A percentile compares a stretch with the other conserved stretches of the same genome.
Evolutionary conservation across 2,329 filamentous ascomycete genomes (phyloP).

Genomic region (Ceratocystis ficicola): DNA sequence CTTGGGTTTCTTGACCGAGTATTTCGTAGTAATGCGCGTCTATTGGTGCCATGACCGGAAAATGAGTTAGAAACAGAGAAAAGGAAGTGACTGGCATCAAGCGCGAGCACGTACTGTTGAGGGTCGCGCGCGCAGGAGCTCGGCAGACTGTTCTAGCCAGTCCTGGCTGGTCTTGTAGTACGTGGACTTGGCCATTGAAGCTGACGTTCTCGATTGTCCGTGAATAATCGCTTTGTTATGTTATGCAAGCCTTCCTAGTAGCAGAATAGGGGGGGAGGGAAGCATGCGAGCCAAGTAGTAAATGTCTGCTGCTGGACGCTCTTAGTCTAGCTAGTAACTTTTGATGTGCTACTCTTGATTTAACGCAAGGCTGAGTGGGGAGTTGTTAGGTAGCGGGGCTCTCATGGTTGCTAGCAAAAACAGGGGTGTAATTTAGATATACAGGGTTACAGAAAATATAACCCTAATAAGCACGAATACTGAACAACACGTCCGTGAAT

Average conservation of each 20-base stretch:
- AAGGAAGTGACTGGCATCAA: neutral
- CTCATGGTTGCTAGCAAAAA: neutral
- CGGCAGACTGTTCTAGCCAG: conserved; percentile 79
- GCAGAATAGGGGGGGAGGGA: too few relatives aligned
- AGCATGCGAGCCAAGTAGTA: too few relatives aligned
- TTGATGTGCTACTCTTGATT: neutral
- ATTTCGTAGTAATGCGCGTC: conserved; percentile 88
- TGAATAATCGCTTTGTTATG: neutral
- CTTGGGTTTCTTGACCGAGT: conserved; percentile 35
- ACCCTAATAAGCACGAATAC: neutral
- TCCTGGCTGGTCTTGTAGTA: conserved; percentile 73
- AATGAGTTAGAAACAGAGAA: neutral
- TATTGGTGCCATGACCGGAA: conserved; percentile 30
- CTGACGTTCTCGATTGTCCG: neutral
- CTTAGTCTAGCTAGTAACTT: neutral
- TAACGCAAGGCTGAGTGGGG: neutral
- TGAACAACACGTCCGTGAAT: neutral
- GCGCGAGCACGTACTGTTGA: conserved; percentile 50
- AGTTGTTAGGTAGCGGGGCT: neutral
- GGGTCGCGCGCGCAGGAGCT: conserved; percentile 77
- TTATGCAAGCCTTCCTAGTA: too few relatives aligned
- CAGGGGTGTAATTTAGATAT: neutral
- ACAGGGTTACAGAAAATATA: neutral
- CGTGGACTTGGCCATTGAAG: conserved; percentile 35
- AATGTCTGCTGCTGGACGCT: too few relatives aligned